Evolutionary conservation across 352 stramenopile genomes (phyloP), one percentile per base, ranked within the genome.

Genomic region (Globisporangium nagaii): DNA sequence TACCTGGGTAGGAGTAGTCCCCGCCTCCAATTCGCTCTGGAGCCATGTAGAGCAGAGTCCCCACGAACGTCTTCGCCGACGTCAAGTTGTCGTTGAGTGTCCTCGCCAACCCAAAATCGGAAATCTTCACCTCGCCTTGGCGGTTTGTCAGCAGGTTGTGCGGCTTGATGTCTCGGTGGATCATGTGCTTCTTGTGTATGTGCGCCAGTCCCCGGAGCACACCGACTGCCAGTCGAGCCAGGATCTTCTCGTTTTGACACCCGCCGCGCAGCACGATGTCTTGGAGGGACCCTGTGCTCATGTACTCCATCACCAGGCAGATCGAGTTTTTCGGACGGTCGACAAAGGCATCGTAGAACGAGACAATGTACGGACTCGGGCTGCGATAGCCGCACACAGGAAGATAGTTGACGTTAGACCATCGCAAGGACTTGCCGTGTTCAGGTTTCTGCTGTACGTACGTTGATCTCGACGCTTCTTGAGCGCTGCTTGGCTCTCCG

Each of bases 31-130:
- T 96, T 13, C 94, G 82, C 66, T 98, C 93, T 19, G 94, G 94
- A 2, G 89, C 88, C 94, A 98, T 98, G 65, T 98, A 98, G 4
- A 95, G 68, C 50, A 98, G 52, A 6, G 92, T 98, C 1, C 93
- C 93, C 22, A 98, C 89, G 61, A 98, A 98, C 1, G 90, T 98
- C 47, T 96, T 93, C 6, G 86, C 90, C 28, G 75, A 76, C 22
- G 63, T 84, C 1, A 60, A 70, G 32, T 79, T 84, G 55, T 93
- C 84, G 58, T 90, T 90, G 8, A 91, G 56, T 4, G 83, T 94
- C 22, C 77, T 70, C 15, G 83, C 84, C 42, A 96, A 73, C 5
- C 86, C 86, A 62, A 96, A 93, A 64, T 96, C 86, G 1, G 86
- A 93, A 47, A 96, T 93, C 61, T 96, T 96, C 19, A 94, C 70